Evolutionary conservation across 108 stramenopile genomes (phyloP).

Genomic region (Conticribra weissflogii): DNA sequence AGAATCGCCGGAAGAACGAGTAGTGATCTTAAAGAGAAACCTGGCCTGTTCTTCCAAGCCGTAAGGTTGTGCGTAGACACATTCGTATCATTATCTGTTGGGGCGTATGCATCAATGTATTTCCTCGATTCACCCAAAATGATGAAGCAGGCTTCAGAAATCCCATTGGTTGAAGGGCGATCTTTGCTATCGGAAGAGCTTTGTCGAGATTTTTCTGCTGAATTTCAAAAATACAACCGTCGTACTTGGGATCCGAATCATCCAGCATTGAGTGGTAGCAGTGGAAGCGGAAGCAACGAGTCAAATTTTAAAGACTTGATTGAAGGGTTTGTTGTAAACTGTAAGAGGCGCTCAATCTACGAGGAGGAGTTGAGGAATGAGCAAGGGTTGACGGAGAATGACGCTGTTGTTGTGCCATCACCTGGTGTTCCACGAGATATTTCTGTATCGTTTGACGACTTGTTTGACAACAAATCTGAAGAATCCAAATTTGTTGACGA

Average conservation of each 20-base stretch:
- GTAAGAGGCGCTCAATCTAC: constrained; percentile 35
- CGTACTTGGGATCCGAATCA: constrained; percentile 39
- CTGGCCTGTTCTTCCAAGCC: constrained; percentile 29
- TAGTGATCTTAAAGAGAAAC: constrained; percentile 4
- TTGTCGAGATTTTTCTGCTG: constrained; percentile 32
- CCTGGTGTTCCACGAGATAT: constrained; percentile 48
- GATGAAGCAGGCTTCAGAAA: constrained; percentile 30
- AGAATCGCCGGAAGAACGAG: constrained; percentile 1
- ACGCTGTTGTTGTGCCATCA: constrained; percentile 29
- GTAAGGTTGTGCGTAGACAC: constrained; percentile 34
- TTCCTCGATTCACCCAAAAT: constrained; percentile 37
- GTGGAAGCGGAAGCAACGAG: not conserved
- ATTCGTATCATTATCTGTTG: constrained; percentile 41
- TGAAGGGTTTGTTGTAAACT: constrained; percentile 46
- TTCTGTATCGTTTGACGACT: constrained; percentile 42
- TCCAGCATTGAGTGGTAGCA: constrained; percentile 27
- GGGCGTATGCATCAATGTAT: constrained; percentile 40
- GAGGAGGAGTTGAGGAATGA: constrained; percentile 35
- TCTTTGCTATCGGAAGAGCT: constrained; percentile 45
- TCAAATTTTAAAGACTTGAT: constrained; percentile 22
- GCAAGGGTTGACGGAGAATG: constrained; percentile 27
- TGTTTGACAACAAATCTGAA: constrained; percentile 12
- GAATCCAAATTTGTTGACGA: not conserved
- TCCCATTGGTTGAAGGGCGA: constrained; percentile 43
- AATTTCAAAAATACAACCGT: constrained; percentile 36